These are phyloP conservation scores for Paramyrothecium roridum DNA, from an alignment of 2,329 filamentous ascomycete species.

Conservation along the genomic window DNA sequence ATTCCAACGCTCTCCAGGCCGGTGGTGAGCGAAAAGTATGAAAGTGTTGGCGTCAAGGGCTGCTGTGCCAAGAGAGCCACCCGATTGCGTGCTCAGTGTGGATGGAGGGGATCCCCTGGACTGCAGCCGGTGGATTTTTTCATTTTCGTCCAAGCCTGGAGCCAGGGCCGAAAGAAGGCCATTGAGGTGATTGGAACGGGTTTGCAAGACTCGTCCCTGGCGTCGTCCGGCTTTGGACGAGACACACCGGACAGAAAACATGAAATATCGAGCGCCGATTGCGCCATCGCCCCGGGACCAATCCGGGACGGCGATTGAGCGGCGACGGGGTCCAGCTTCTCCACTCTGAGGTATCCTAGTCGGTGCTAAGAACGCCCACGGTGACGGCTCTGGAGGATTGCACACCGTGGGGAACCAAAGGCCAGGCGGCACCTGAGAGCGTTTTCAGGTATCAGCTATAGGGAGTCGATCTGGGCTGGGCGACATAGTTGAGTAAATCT, in stretches of 20 bases:
- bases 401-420: not conserved
- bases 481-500: not conserved
- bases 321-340: not conserved
- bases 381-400: not conserved
- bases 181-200: too few relatives aligned
- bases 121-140: not conserved
- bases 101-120: too few relatives aligned
- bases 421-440: not conserved
- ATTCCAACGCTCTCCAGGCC: not conserved
- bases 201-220: too few relatives aligned
- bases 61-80: slow-evolving; percentile 18
- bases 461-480: not conserved
- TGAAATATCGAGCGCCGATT: slow-evolving; percentile 5
- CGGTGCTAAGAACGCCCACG: not conserved
- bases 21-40: too few relatives aligned
- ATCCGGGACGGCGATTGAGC: slow-evolving; percentile 6
- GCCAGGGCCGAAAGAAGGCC: too few relatives aligned
- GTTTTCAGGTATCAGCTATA: not conserved
- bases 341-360: not conserved
- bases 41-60: not conserved
- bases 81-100: slow-evolving; percentile 18
- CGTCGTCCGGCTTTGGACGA: not conserved
- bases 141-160: too few relatives aligned
- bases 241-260: not conserved
- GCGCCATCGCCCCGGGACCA: slow-evolving; percentile 7